phyloP scores from a whole-genome alignment of 768 basidiomycete genomes.

The Lentinula sp. region DNA sequence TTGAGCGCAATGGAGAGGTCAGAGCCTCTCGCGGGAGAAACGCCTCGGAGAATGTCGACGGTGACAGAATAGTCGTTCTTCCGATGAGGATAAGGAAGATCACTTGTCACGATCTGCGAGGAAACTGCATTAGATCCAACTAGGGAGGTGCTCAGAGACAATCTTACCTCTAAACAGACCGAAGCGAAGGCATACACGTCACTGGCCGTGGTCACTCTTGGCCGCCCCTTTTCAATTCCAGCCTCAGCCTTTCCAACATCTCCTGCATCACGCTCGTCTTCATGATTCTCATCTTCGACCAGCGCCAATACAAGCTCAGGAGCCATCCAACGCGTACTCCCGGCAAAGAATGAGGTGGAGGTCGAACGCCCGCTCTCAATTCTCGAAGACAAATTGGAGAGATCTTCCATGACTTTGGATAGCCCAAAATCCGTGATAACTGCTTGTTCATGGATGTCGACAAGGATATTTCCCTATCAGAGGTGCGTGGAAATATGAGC shows the following conservation, averaged over 20 bases:
- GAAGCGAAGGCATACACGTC: slow-evolving; percentile 60
- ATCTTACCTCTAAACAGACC: slow-evolving; percentile 50
- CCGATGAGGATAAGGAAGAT: slow-evolving; percentile 46
- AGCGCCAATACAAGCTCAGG: slow-evolving; percentile 50
- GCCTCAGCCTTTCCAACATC: too few relatives aligned
- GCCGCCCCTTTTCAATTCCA: slow-evolving; percentile 9
- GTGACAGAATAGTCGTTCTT: slow-evolving; percentile 52
- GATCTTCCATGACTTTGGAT: slow-evolving; percentile 51
- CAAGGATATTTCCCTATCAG: slow-evolving; percentile 50
- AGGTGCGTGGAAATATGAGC: background rate
- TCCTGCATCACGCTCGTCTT: too few relatives aligned
- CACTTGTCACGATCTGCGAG: slow-evolving; percentile 42
- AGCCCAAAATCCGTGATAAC: slow-evolving; percentile 61
- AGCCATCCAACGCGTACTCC: slow-evolving; percentile 50
- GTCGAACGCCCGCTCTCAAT: slow-evolving; percentile 24
- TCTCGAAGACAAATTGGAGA: slow-evolving; percentile 30
- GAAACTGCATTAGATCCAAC: background rate
- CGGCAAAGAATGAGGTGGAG: slow-evolving; percentile 38
- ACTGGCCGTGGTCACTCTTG: slow-evolving; percentile 42
- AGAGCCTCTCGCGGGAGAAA: slow-evolving; percentile 36
- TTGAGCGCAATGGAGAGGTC: slow-evolving; percentile 10
- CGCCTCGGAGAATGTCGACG: slow-evolving; percentile 47
- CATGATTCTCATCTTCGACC: slow-evolving; percentile 40
- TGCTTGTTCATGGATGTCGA: slow-evolving; percentile 43
- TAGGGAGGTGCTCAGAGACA: background rate